Evolutionary conservation across 2,329 filamentous ascomycete genomes (phyloP).

Genomic region (Paecilomyces variotii): DNA sequence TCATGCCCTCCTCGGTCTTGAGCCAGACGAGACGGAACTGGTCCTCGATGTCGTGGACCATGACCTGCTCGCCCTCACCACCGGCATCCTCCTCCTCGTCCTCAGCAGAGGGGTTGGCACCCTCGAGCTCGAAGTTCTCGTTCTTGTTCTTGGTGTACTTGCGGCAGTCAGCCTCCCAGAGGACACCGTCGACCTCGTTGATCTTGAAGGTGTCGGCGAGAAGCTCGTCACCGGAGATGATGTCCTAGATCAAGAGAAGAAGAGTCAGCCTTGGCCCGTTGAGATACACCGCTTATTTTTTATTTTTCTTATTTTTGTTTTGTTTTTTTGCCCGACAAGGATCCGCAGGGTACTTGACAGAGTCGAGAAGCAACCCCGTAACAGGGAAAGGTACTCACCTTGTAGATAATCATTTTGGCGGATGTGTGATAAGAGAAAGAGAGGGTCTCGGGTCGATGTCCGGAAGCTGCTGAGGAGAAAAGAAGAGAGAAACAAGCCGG

Average conservation of each 20-base stretch:
- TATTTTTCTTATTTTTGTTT: background rate
- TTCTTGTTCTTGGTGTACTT: constrained; percentile 71
- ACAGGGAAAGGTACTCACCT: constrained; percentile 39
- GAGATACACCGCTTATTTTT: background rate
- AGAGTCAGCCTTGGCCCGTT: constrained; percentile 7
- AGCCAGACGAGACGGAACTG: constrained; percentile 75
- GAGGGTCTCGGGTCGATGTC: constrained; percentile 12
- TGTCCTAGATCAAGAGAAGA: constrained; percentile 55
- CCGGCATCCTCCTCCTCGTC: constrained; percentile 62
- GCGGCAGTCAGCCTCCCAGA: constrained; percentile 85
- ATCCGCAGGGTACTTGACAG: background rate
- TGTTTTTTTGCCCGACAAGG: background rate
- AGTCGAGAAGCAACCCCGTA: background rate
- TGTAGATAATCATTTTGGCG: constrained; percentile 67
- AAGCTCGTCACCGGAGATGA: constrained; percentile 86
- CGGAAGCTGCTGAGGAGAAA: constrained; percentile 12
- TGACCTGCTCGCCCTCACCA: constrained; percentile 54
- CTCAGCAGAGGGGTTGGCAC: constrained; percentile 96
- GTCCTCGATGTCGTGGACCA: constrained; percentile 89
- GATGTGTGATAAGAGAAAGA: constrained; percentile 9
- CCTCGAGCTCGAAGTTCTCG: constrained; percentile 57
- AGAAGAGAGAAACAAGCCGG: constrained; percentile 15
- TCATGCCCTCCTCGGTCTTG: constrained; percentile 34
- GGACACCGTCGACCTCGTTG: constrained; percentile 68
- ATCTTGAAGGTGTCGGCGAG: constrained; percentile 90